Evolutionary conservation across 1,284 basidiomycete species (phyloP).

Genomic region (Apiotrichum brassicae): DNA sequence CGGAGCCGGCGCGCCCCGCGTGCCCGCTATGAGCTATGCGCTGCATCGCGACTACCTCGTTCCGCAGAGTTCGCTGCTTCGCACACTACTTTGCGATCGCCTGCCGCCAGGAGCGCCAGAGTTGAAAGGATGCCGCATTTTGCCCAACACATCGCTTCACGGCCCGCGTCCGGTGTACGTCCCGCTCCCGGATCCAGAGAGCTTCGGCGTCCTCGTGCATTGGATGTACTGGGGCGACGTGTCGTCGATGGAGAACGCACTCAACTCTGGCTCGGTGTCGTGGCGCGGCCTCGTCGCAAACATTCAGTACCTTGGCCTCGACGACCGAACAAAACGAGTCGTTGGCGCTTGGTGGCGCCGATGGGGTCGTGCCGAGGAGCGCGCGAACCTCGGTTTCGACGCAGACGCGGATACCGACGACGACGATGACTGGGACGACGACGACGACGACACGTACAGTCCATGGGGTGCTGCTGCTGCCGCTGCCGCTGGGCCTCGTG

Average conservation of each 20-base stretch:
- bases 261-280: constrained; percentile 31
- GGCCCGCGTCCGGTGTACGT: constrained; percentile 26
- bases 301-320: constrained; percentile 43
- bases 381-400: background rate
- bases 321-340: constrained; percentile 39
- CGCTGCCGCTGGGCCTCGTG: background rate
- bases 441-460: background rate
- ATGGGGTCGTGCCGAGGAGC: constrained; percentile 35
- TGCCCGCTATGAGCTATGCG: constrained; percentile 33
- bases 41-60: constrained; percentile 45
- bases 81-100: constrained; percentile 28
- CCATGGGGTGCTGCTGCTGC: constrained; percentile 1
- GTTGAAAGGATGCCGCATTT: constrained; percentile 9
- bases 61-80: constrained; percentile 41
- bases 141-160: constrained; percentile 8
- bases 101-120: constrained; percentile 7
- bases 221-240: constrained; percentile 46
- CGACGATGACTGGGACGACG: constrained; percentile 2
- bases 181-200: constrained; percentile 43
- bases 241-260: constrained; percentile 30
- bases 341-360: constrained; percentile 44
- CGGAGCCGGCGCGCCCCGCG: background rate
- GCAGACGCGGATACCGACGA: constrained; percentile 4
- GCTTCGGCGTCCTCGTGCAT: constrained; percentile 42
- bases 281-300: constrained; percentile 46